phyloP scores from a whole-genome alignment of 2,329 filamentous ascomycete species.

The Colletotrichum somersetense region DNA sequence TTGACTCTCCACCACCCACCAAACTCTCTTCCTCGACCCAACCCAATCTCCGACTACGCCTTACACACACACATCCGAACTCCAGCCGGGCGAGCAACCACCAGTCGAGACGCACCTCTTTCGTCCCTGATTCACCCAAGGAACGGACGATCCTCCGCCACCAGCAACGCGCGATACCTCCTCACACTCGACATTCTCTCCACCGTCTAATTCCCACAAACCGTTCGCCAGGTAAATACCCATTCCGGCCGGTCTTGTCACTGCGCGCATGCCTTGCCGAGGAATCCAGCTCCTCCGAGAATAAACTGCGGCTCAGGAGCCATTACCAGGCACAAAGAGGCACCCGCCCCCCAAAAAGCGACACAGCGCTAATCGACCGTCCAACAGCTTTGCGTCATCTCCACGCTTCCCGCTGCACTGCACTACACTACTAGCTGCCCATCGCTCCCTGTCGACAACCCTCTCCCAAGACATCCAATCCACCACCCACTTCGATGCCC shows the following conservation, averaged over 20 bases:
- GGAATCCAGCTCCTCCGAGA: constrained; percentile 15
- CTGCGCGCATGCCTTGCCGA: constrained; percentile 8
- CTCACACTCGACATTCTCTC: constrained; percentile 1
- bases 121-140: constrained; percentile 36
- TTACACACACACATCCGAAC: constrained; percentile 5
- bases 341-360: constrained; percentile 26
- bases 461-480: constrained; percentile 25
- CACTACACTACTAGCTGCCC: neutral
- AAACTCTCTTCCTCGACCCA: constrained; percentile 28
- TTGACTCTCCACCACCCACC: constrained; percentile 5
- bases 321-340: constrained; percentile 11
- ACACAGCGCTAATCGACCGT: constrained; percentile 31
- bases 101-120: constrained; percentile 19
- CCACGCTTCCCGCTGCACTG: neutral
- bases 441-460: constrained; percentile 22
- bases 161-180: constrained; percentile 22
- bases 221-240: constrained; percentile 9
- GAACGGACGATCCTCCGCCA: constrained; percentile 33
- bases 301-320: neutral
- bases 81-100: constrained; percentile 7
- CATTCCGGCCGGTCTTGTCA: neutral
- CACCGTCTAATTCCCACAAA: neutral
- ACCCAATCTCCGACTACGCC: neutral
- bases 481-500: constrained; percentile 30
- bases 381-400: constrained; percentile 40